These are phyloP conservation scores for Secale cereale DNA, from an alignment of 176 grass and related monocot species.

Conservation along the genomic window DNA sequence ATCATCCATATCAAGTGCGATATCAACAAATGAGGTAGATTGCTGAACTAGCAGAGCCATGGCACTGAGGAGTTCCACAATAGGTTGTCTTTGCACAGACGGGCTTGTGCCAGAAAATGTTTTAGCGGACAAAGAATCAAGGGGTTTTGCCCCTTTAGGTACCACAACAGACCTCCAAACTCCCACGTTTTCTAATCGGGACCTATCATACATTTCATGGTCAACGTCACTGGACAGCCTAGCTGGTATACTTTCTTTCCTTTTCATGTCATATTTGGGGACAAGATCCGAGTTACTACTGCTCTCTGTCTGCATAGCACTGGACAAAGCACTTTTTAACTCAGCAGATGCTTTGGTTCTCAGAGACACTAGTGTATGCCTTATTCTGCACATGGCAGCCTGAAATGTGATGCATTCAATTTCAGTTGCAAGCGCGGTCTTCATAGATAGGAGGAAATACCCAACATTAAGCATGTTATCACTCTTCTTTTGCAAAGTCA, in stretches of 20 bases:
- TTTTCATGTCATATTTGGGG: constrained; percentile 64
- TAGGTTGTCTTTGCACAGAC: constrained; percentile 58
- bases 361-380: constrained; percentile 76
- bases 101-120: constrained; percentile 45
- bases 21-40: constrained; percentile 86
- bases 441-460: constrained; percentile 70
- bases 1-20: constrained; percentile 82
- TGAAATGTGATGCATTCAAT: constrained; percentile 91
- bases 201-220: constrained; percentile 65
- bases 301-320: constrained; percentile 38
- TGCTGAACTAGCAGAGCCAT: constrained; percentile 87
- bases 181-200: constrained; percentile 60
- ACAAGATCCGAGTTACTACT: constrained; percentile 40
- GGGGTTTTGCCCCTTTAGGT: constrained; percentile 64
- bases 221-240: constrained; percentile 79
- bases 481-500: constrained; percentile 62
- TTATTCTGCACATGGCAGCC: constrained; percentile 89
- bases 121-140: constrained; percentile 44
- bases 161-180: constrained; percentile 73
- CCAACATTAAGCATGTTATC: constrained; percentile 55
- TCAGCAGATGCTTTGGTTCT: constrained; percentile 57
- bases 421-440: constrained; percentile 83
- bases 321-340: constrained; percentile 40
- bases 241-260: constrained; percentile 78
- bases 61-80: constrained; percentile 89